phyloP scores from a whole-genome alignment of 441 rosid genomes.

The Melastoma candidum region DNA sequence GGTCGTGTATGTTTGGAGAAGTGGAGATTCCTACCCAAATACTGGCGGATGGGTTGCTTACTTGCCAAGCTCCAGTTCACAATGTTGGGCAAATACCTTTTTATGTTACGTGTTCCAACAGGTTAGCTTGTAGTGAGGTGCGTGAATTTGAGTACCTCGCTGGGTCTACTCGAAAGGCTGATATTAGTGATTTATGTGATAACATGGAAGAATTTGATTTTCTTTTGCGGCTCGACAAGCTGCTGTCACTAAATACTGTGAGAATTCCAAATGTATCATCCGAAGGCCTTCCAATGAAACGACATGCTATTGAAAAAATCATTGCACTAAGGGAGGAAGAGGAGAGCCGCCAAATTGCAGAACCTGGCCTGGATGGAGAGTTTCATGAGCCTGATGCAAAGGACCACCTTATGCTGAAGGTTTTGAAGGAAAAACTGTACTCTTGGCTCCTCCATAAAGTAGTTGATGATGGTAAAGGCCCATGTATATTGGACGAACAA shows the following conservation, averaged over 20 bases:
- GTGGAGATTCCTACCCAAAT: constrained; percentile 63
- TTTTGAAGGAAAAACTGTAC: constrained; percentile 31
- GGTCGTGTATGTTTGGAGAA: constrained; percentile 77
- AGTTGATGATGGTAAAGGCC: constrained; percentile 44
- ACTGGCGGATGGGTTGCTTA: constrained; percentile 32
- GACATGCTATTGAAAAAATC: no score
- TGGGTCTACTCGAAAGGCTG: constrained; percentile 18
- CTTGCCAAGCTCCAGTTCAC: constrained; percentile 53
- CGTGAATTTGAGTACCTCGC: constrained; percentile 62
- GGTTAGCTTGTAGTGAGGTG: constrained; percentile 70
- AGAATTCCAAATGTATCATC: no score
- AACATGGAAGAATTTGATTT: no score
- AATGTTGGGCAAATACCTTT: constrained; percentile 52
- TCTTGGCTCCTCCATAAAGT: constrained; percentile 43
- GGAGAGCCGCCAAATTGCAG: no score
- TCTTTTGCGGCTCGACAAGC: no score
- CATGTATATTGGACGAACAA: constrained; percentile 31
- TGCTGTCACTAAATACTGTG: no score
- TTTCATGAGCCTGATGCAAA: no score
- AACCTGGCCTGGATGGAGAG: no score
- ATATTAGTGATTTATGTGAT: constrained; percentile 2
- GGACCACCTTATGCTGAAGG: no score
- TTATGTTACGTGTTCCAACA: constrained; percentile 52
- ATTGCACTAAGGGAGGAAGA: no score
- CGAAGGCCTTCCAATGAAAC: no score